A percentile compares a stretch with the other conserved stretches of the same genome.
These are phyloP conservation scores for Plantago elongata DNA, from an alignment of 257 asterid species.

Conservation along the genomic window DNA sequence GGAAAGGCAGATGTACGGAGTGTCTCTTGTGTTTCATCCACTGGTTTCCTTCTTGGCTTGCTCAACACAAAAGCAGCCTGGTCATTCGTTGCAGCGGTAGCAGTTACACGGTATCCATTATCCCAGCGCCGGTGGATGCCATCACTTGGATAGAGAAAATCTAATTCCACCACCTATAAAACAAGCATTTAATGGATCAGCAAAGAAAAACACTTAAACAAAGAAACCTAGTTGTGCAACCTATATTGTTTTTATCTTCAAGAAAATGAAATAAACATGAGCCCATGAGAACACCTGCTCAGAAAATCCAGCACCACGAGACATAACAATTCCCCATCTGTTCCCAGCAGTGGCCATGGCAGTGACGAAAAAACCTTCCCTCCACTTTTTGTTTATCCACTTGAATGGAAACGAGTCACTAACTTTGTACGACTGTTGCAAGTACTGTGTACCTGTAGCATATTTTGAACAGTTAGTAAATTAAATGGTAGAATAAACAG, in stretches of 20 bases:
- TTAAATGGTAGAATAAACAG: neutral
- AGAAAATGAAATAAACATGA: neutral
- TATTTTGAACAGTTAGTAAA: conserved; percentile 16
- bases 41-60: conserved; percentile 31
- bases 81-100: conserved; percentile 45
- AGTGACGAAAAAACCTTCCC: conserved; percentile 72
- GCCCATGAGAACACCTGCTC: conserved; percentile 53
- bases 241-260: neutral
- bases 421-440: conserved; percentile 84
- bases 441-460: conserved; percentile 57
- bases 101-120: conserved; percentile 41
- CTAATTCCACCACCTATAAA: conserved; percentile 46
- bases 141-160: conserved; percentile 51
- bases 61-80: conserved; percentile 44
- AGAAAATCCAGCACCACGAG: conserved; percentile 70
- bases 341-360: conserved; percentile 82
- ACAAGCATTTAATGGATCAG: neutral
- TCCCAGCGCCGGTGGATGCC: conserved; percentile 49
- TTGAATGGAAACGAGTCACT: conserved; percentile 84
- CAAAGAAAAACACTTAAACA: neutral
- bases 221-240: neutral
- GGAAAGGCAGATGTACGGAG: conserved; percentile 49
- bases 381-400: conserved; percentile 96
- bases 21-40: conserved; percentile 48
- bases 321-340: conserved; percentile 83